Conservation (phyloP, 2,329 filamentous ascomycete genomes). For the Fusarium neocosmosporiellum region DNA sequence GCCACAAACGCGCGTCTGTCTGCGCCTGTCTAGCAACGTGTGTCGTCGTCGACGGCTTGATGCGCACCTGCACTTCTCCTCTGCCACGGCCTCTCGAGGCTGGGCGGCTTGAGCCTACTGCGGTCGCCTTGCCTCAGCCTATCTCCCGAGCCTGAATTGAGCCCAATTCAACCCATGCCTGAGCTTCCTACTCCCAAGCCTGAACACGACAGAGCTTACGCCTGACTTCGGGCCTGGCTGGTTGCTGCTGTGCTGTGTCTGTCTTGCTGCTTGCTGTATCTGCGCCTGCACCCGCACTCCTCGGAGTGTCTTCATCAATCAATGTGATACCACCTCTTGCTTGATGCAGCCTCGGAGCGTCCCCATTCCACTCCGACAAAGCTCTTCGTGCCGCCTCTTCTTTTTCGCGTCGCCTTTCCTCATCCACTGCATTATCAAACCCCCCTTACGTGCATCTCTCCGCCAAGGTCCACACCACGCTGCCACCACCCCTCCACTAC, state of each 20-base stretch:
- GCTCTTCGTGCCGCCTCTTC: constrained; percentile 43
- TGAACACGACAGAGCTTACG: constrained; percentile 33
- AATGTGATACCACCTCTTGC: constrained; percentile 50
- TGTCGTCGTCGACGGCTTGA: constrained; percentile 24
- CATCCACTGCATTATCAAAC: constrained; percentile 49
- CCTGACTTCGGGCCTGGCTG: constrained; percentile 4
- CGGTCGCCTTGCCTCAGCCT: constrained; percentile 30
- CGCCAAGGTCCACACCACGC: constrained; percentile 57
- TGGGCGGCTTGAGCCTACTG: constrained; percentile 28
- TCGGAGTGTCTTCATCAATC: constrained; percentile 48
- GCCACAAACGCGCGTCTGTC: constrained; percentile 29
- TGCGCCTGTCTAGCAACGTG: constrained; percentile 31
- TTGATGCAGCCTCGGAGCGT: constrained; percentile 48
- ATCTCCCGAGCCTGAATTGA: constrained; percentile 29
- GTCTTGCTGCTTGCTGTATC: constrained; percentile 32
- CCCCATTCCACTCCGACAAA: constrained; percentile 47
- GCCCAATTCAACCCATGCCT: constrained; percentile 35
- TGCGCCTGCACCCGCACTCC: constrained; percentile 41
- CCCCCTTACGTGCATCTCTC: constrained; percentile 59
- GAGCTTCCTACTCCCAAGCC: constrained; percentile 27
- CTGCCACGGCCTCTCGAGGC: constrained; percentile 20
- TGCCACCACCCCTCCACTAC: constrained; percentile 51
- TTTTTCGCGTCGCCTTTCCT: constrained; percentile 47
- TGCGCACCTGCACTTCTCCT: constrained; percentile 10
- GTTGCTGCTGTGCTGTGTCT: constrained; percentile 29